Evolutionary conservation across 2,329 filamentous ascomycete genomes (phyloP), one percentile per base, ranked within the genome.

Genomic region (Ceratocystis diversiconidia): DNA sequence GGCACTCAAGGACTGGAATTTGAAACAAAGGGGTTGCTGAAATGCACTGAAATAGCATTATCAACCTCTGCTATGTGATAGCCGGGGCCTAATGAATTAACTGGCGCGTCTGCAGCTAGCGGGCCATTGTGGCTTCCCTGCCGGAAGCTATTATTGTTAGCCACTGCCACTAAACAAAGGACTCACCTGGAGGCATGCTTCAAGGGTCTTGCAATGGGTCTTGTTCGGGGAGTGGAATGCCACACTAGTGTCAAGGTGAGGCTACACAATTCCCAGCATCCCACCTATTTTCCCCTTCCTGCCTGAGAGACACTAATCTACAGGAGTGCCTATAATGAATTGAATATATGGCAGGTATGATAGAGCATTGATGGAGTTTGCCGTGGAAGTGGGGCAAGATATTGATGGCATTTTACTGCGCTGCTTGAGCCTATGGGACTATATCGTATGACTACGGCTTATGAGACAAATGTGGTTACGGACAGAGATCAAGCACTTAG

Each of bases 11-110:
- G 12, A 19, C 55, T 59, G 55, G 55, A 8, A 36, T 19, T 59
- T 43, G 59, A 17, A 61, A 61, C 59, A 61, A 61, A 61, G 59
- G 32, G 48, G 48, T 6, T n/a, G 12, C 32, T 59, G 55, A 59
- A 59, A 59, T 59, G 55, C 28, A 30, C 55, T 36, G 17, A 17
- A 36, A 17, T 59, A n/a, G 55, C 55, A 36, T 32, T 30, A 59
- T n/a, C 8, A 32, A 25, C 55, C 8, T 17, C 12, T 32, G 28
- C 55, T 59, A 59, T 59, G 55, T 25, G n/a, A n/a, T 36, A n/a
- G 17, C 55, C 55, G 25, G 30, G 55, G 32, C 17, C 55, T 59
- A n/a, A 19, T 30, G 55, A 28, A 59, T 36, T 59, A 17, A 41
- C 36, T 41, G 36, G 36, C 3, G 36, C 8, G 36, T 41, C 55